phyloP scores from a whole-genome alignment of 352 stramenopile species.

The Elongisporangium prolatum region DNA sequence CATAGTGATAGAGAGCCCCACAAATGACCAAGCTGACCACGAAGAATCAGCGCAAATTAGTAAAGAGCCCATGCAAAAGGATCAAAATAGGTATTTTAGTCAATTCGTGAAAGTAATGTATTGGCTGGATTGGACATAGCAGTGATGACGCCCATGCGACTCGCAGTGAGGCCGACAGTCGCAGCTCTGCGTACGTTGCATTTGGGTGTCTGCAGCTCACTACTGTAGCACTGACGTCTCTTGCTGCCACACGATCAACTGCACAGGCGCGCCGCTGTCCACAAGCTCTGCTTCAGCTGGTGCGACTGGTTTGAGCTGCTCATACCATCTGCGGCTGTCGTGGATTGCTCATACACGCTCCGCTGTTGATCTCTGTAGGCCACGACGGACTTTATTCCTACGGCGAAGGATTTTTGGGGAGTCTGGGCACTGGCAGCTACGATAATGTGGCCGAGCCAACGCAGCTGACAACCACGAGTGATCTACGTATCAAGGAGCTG shows the following conservation, averaged over 20 bases:
- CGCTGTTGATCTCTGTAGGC: not conserved
- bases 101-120: not conserved
- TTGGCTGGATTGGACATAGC: not conserved
- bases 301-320: not conserved
- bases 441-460: conserved; percentile 42
- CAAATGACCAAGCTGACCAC: not conserved
- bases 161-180: not conserved
- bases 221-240: not conserved
- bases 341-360: not conserved
- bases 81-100: not conserved
- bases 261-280: not conserved
- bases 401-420: conserved; percentile 71
- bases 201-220: not conserved
- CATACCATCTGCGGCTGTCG: not conserved
- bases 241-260: not conserved
- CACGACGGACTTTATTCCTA: conserved; percentile 55
- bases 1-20: not conserved
- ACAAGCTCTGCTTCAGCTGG: not conserved
- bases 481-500: conserved; percentile 47
- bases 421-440: conserved; percentile 66
- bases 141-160: not conserved
- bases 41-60: not conserved
- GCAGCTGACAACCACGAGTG: conserved; percentile 34
- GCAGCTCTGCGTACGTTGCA: not conserved
- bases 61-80: not conserved